Evolutionary conservation across 148 eudicot genomes (phyloP).

Genomic region (Polygonum aviculare): DNA sequence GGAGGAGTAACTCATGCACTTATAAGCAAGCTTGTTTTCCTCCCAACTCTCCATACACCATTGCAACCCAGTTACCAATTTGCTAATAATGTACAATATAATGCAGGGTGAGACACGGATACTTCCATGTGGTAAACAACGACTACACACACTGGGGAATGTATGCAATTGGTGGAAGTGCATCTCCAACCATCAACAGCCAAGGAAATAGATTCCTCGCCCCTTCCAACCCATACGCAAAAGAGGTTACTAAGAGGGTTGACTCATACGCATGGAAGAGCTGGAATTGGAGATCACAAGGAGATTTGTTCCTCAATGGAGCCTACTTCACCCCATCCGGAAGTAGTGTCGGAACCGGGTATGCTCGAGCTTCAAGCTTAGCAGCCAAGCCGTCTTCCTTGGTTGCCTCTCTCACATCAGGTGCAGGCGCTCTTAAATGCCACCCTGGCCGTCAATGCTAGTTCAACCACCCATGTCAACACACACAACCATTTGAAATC

Average conservation of each 20-base stretch:
- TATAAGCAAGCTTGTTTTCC: too few species aligned
- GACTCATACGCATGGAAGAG: constrained; percentile 27
- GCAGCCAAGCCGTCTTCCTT: constrained; percentile 26
- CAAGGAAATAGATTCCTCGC: constrained; percentile 50
- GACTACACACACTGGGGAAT: constrained; percentile 49
- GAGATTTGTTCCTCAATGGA: constrained; percentile 38
- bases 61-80: too few species aligned
- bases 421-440: constrained; percentile 24
- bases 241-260: constrained; percentile 39
- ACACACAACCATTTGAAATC: too few species aligned
- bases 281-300: constrained; percentile 55
- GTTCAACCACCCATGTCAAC: background rate
- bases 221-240: constrained; percentile 30
- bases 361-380: constrained; percentile 19
- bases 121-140: constrained; percentile 53
- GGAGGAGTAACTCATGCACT: too few species aligned
- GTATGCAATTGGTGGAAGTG: constrained; percentile 54
- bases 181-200: constrained; percentile 45
- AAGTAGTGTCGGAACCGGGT: constrained; percentile 13
- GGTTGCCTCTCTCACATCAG: constrained; percentile 29
- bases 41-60: too few species aligned
- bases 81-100: background rate
- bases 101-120: constrained; percentile 27
- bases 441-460: constrained; percentile 24
- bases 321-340: constrained; percentile 51